phyloP scores from a whole-genome alignment of 2,329 filamentous ascomycete species.

The Fusarium verrucosum region DNA sequence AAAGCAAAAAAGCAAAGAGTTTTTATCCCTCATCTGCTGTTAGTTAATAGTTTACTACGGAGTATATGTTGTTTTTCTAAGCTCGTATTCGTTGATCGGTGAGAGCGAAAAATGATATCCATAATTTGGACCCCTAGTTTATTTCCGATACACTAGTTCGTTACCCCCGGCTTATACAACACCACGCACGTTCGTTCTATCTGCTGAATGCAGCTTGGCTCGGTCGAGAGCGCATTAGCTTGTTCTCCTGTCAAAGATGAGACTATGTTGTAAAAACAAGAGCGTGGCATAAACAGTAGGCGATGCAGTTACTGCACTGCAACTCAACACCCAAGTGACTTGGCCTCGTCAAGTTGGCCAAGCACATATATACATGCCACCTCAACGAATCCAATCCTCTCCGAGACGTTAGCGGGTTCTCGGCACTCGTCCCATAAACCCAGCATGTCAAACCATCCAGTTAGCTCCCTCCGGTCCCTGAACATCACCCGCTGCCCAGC shows the following conservation, averaged over 20 bases:
- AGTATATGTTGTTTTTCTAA: neutral
- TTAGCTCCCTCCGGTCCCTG: constrained; percentile 22
- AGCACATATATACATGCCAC: neutral
- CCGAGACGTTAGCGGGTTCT: neutral
- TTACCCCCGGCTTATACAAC: constrained; percentile 12
- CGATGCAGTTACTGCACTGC: neutral
- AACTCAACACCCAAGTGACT: neutral
- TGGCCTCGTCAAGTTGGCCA: neutral
- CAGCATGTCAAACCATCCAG: constrained; percentile 6
- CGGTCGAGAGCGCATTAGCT: neutral
- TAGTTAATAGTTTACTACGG: neutral
- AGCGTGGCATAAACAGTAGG: neutral
- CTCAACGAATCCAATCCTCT: constrained; percentile 1
- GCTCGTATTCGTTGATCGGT: neutral
- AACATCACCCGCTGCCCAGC: constrained; percentile 16
- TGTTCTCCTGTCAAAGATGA: neutral
- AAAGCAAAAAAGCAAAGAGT: neutral
- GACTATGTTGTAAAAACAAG: neutral
- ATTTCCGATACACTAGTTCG: constrained; percentile 24
- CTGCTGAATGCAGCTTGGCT: neutral
- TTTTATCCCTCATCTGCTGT: neutral
- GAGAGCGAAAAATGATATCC: constrained; percentile 3
- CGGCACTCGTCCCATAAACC: neutral
- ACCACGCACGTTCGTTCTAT: neutral
- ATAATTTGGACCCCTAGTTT: constrained; percentile 27